Evolutionary conservation across 108 stramenopile species (phyloP), one percentile per base, ranked within the genome.

Genomic region (Parietichytrium sp.): DNA sequence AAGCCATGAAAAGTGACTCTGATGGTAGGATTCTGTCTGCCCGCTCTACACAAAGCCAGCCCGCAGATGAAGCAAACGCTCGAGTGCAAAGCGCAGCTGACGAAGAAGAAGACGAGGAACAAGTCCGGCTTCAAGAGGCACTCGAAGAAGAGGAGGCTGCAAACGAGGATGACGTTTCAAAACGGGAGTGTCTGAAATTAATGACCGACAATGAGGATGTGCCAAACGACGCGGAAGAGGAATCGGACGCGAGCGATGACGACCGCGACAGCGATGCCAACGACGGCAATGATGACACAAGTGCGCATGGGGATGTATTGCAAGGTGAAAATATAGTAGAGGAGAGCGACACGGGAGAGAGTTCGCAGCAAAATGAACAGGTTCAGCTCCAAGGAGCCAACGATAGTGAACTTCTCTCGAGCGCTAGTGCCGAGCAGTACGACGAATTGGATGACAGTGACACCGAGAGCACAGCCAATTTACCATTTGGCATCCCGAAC

Each of bases 71-170:
- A 23, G 33, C 25, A n/a, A 10, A 1, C 61, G 20, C 10, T 27
- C 1, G 45, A 45, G 12, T n/a, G 0, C 61, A 55, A 55, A 55
- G 1, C 26, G 52, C 12, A 53, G 52, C 25, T 45, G 61, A 72
- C 15, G 61, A 72, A 38, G 61, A 72, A 42, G 61, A 72, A 31
- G 61, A 72, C 61, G 61, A 72, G 42, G 61, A 72, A n/a, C 38
- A 45, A n/a, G 20, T 72, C 0, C 38, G 38, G 33, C 61, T 72
- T 1, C 38, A 72, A 72, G 61, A 72, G 20, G 61, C 61, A 12
- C 36, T 72, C 3, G 61, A 72, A 20, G 61, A 72, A 42, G 61
- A 72, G 25, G 45, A 72, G 3, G 61, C 61, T 18, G 61, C 61
- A 72, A 72, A 27, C 33, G 61, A 72, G 20, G 61, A 72, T n/a